Conservation (phyloP, 768 basidiomycete species). For the Suillus occidentalis region DNA sequence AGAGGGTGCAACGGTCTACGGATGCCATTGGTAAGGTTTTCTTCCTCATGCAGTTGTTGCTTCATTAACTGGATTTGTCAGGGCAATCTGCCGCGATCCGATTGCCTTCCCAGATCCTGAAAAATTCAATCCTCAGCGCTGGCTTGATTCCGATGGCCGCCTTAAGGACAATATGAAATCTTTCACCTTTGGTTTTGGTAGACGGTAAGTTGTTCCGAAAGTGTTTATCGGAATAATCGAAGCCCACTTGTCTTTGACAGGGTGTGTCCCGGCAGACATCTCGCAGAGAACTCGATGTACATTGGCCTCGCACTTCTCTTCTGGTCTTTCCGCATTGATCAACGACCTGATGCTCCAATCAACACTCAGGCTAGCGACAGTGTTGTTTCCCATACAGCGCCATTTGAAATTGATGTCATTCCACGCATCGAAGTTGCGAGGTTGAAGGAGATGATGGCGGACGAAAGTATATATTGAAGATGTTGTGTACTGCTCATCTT, state of each 20-base stretch:
- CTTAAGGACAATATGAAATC: slow-evolving; percentile 46
- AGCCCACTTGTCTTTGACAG: slow-evolving; percentile 26
- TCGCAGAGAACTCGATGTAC: slow-evolving; percentile 47
- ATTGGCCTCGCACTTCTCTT: slow-evolving; percentile 59
- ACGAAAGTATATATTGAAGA: neutral
- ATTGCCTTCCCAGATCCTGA: slow-evolving; percentile 54
- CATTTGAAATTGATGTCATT: slow-evolving; percentile 56
- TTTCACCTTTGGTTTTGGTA: slow-evolving; percentile 51
- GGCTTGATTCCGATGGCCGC: slow-evolving; percentile 41
- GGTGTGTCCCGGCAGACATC: slow-evolving; percentile 61
- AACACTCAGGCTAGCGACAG: slow-evolving; percentile 54
- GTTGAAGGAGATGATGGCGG: slow-evolving; percentile 18
- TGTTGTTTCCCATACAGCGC: slow-evolving; percentile 54
- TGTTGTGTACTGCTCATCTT: neutral
- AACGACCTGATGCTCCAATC: slow-evolving; percentile 51
- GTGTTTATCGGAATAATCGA: neutral
- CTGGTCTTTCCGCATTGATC: slow-evolving; percentile 58
- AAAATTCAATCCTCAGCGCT: slow-evolving; percentile 52
- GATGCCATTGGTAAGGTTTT: slow-evolving; percentile 18
- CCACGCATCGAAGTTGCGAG: slow-evolving; percentile 34
- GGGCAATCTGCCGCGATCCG: slow-evolving; percentile 53
- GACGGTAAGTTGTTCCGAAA: slow-evolving; percentile 18
- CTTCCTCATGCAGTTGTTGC: neutral
- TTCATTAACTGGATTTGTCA: slow-evolving; percentile 8
- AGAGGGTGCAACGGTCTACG: slow-evolving; percentile 20